Evolutionary conservation across 1,139 yeast genomes (phyloP).

Genomic region (Saccharomyces hybrid): DNA sequence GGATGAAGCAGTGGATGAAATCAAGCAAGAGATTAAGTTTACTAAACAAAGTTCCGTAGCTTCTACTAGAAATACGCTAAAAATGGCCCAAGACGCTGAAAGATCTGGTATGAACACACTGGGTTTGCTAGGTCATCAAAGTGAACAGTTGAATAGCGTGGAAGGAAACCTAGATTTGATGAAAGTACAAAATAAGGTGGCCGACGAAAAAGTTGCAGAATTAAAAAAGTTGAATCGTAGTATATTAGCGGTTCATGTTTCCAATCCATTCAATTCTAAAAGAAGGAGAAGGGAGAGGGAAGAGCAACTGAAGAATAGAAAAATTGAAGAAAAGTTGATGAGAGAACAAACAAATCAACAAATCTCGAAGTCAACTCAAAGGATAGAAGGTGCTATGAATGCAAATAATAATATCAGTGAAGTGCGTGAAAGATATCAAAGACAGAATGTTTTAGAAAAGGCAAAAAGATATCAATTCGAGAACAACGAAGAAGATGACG

Average conservation of each 20-base stretch:
- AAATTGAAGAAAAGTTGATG: slow-evolving; percentile 48
- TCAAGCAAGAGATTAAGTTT: slow-evolving; percentile 76
- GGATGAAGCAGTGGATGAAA: slow-evolving; percentile 85
- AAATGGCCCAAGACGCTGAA: slow-evolving; percentile 89
- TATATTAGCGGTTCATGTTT: slow-evolving; percentile 71
- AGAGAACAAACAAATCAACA: slow-evolving; percentile 39
- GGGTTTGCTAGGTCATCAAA: slow-evolving; percentile 89
- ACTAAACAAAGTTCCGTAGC: slow-evolving; percentile 84
- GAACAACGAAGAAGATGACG: slow-evolving; percentile 55
- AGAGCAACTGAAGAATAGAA: slow-evolving; percentile 56
- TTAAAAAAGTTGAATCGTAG: slow-evolving; percentile 74
- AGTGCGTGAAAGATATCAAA: slow-evolving; percentile 32
- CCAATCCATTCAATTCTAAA: slow-evolving; percentile 83
- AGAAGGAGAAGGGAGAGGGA: slow-evolving; percentile 71
- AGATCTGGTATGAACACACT: slow-evolving; percentile 82
- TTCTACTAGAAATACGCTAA: slow-evolving; percentile 76
- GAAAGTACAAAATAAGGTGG: slow-evolving; percentile 73
- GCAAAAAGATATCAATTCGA: slow-evolving; percentile 48
- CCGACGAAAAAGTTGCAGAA: slow-evolving; percentile 77
- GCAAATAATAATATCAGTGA: slow-evolving; percentile 30
- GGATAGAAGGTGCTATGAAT: slow-evolving; percentile 38
- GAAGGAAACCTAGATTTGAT: slow-evolving; percentile 73
- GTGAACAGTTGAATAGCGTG: slow-evolving; percentile 72
- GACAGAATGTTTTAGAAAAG: slow-evolving; percentile 33
- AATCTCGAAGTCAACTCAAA: slow-evolving; percentile 41